These are phyloP conservation scores for Volutella citrinella DNA, from an alignment of 2,329 filamentous ascomycete genomes.

Conservation along the genomic window DNA sequence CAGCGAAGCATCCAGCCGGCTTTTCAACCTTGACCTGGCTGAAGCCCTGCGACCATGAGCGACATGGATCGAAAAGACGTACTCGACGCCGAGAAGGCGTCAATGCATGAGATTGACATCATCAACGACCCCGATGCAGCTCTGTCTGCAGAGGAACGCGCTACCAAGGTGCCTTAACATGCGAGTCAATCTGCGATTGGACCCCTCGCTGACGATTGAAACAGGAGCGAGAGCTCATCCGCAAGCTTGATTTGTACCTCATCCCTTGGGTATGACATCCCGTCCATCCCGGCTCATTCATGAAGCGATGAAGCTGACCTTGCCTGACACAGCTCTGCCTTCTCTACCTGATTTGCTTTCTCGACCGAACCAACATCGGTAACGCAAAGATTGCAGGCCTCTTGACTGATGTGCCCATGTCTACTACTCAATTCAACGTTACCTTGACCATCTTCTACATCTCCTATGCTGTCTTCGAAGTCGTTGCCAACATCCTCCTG, in stretches of 20 bases:
- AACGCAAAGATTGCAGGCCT: slow-evolving; percentile 60
- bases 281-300: background rate
- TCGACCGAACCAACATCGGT: slow-evolving; percentile 76
- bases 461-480: slow-evolving; percentile 77
- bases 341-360: slow-evolving; percentile 71
- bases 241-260: slow-evolving; percentile 59
- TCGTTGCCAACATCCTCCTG: slow-evolving; percentile 74
- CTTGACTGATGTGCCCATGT: slow-evolving; percentile 58
- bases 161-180: no score
- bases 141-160: slow-evolving; percentile 61
- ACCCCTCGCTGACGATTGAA: no score
- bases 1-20: no score
- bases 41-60: no score
- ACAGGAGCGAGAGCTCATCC: slow-evolving; percentile 60
- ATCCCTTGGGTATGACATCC: slow-evolving; percentile 52
- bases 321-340: slow-evolving; percentile 56
- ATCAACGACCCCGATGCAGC: slow-evolving; percentile 53
- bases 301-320: no score
- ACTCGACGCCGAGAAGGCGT: slow-evolving; percentile 26
- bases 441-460: slow-evolving; percentile 83
- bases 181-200: no score
- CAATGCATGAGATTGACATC: slow-evolving; percentile 26
- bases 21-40: no score
- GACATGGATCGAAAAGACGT: slow-evolving; percentile 30
- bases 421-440: slow-evolving; percentile 65